Evolutionary conservation across 345 rosid species (phyloP).

Genomic region (Linum usitatissimum): DNA sequence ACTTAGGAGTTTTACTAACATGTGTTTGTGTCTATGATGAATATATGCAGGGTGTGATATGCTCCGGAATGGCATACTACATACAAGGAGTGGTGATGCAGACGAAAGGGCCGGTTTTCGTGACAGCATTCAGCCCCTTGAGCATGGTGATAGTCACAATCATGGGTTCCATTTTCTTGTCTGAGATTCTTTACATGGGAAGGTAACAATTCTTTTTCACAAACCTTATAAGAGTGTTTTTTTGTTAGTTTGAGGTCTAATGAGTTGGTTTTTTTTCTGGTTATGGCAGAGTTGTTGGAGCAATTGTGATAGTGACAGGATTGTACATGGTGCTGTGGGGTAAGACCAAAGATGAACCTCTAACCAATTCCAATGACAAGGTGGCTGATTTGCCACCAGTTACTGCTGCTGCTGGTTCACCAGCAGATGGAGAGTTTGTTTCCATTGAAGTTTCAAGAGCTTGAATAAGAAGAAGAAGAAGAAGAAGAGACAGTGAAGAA

Average conservation of each 20-base stretch:
- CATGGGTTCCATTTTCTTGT: constrained; percentile 42
- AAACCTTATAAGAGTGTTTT: too few relatives aligned
- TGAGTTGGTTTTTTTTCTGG: too few relatives aligned
- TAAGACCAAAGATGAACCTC: constrained; percentile 24
- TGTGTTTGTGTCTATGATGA: background rate
- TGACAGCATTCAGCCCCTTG: constrained; percentile 54
- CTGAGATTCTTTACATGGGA: constrained; percentile 38
- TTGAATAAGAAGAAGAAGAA: background rate
- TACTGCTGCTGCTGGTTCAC: background rate
- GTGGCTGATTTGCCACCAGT: background rate
- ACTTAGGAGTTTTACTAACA: background rate
- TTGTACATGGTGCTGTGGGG: constrained; percentile 43
- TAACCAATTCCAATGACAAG: background rate
- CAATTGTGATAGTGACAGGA: constrained; percentile 29
- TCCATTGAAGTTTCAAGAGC: background rate
- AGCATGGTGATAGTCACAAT: constrained; percentile 51
- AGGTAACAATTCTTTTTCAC: constrained; percentile 20
- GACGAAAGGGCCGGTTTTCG: constrained; percentile 55
- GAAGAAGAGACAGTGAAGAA: background rate
- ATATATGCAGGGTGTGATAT: constrained; percentile 41
- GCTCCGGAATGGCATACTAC: constrained; percentile 47
- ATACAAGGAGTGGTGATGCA: constrained; percentile 48
- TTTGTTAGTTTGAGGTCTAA: too few relatives aligned
- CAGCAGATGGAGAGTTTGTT: background rate
- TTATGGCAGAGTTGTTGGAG: constrained; percentile 29